Evolutionary conservation across 1,139 yeast genomes (phyloP), one percentile per base, ranked within the genome.

Genomic region (Candida freyschussii): DNA sequence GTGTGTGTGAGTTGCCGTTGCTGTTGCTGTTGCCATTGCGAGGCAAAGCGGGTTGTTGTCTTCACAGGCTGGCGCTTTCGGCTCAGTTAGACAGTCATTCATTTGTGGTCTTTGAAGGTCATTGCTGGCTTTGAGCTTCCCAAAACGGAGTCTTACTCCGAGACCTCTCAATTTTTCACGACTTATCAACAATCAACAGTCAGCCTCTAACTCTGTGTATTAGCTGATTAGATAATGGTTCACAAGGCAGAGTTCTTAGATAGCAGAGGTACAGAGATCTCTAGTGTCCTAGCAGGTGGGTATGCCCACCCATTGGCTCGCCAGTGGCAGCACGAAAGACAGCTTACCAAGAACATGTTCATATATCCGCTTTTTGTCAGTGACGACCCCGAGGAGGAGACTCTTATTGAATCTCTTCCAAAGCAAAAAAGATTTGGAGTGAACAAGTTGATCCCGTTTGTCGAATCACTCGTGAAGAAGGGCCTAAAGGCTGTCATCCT

Each of bases 201-300:
- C n/a, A n/a, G n/a, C n/a, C n/a, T n/a, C n/a, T n/a, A n/a, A n/a
- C n/a, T n/a, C n/a, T n/a, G n/a, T n/a, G n/a, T n/a, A n/a, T n/a
- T n/a, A n/a, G n/a, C n/a, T n/a, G n/a, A n/a, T n/a, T n/a, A n/a
- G n/a, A 32, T 12, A 5, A 49, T 49, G 53, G 50, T 44, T 19
- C 93, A 82, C 53, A 62, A 63, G 26, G 91, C 94, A n/a, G 78
- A 78, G 53, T 83, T 69, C 52, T 63, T 81, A 36, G 72, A 74
- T 14, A 60, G 66, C 1, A 63, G 69, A 17, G 75, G 75, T 19
- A 73, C 91, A 1, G 66, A 69, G 26, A 74, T 84, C 42, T 70
- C 87, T n/a, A 82, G 95, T 6, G 66, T 91, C 29, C 69, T 91
- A 32, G 91, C 91, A 44, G 96, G 97, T 39, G 96, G 98, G 4